Evolutionary conservation across 2,329 filamentous ascomycete genomes (phyloP), one percentile per base, ranked within the genome.

Genomic region (Ceratocystis lukuohia): DNA sequence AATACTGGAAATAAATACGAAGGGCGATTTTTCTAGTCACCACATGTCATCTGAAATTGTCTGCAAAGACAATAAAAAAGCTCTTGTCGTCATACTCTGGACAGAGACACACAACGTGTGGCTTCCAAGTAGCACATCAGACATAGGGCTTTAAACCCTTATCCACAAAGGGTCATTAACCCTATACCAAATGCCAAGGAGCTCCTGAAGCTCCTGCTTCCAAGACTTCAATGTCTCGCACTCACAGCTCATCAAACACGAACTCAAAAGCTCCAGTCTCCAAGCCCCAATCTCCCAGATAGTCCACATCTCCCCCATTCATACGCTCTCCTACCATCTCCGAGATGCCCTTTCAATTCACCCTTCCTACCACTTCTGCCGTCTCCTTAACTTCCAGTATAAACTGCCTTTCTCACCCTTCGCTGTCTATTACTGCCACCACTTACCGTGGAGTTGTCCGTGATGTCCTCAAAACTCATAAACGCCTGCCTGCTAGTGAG

Each of bases 291-390:
- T 7, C 28, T 59, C 33, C 28, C 28, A 28, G 28, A 37, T 12
- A 37, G 33, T 37, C 33, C 10, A 10, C 33, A 37, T 8, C 33
- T 37, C 2, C 7, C 6, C 33, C 33, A 37, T 56, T 15, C 8
- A 56, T 30, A 1, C 3, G 15, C 28, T 59, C 22, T 17, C 20
- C 61, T 15, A 20, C 59, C 45, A 22, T n/a, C 53, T 45, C 37
- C 70, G 77, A 72, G 53, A 97, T 97, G 94, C 92, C 93, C 41
- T 97, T 89, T 74, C 88, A 89, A 12, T 96, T 96, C 73, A 78
- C 84, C 10, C 84, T 97, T 41, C 92, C 94, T 1, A 97, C 93
- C 0, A 96, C 93, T 4, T 96, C 91, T 44, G 84, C 88, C 65
- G 87, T 96, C 73, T 87, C 89, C 64, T 93, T 96, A 74, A 88